Percentiles rank a stretch among this genome's conserved stretches.
Conservation (phyloP, 257 asterid species). For the Henckelia pumila region DNA sequence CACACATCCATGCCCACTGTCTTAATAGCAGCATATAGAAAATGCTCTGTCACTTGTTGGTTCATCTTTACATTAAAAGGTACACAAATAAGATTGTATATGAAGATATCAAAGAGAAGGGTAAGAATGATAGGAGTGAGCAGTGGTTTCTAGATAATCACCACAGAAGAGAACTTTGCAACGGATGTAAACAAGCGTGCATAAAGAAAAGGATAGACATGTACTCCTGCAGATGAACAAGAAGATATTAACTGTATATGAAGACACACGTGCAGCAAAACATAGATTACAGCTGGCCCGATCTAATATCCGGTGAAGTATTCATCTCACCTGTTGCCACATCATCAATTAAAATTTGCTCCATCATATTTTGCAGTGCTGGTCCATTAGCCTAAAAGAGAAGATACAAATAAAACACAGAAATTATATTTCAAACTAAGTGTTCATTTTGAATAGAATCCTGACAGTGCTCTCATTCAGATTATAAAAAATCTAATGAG, state of each 20-base stretch:
- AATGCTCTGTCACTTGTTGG: conserved; percentile 58
- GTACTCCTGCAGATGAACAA: conserved; percentile 49
- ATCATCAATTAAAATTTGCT: conserved; percentile 72
- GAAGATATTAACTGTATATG: conserved; percentile 23
- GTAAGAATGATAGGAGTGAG: conserved; percentile 16
- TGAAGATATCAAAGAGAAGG: conserved; percentile 11
- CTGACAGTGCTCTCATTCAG: conserved; percentile 3
- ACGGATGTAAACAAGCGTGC: conserved; percentile 87
- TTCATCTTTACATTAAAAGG: conserved; percentile 59
- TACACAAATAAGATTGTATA: conserved; percentile 25
- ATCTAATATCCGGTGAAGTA: background rate
- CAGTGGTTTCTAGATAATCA: conserved; percentile 35
- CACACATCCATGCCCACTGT: conserved; percentile 93
- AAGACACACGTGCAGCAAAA: conserved; percentile 16
- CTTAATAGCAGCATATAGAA: conserved; percentile 70
- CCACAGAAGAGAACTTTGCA: conserved; percentile 83
- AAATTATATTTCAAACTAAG: conserved; percentile 6
- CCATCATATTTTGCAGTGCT: conserved; percentile 54
- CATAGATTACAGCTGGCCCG: conserved; percentile 6
- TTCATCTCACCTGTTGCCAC: conserved; percentile 62
- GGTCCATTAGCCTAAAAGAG: conserved; percentile 59
- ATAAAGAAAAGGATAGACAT: conserved; percentile 80
- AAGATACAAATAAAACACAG: conserved; percentile 21
- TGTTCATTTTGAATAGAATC: conserved; percentile 13
- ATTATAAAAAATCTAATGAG: conserved; percentile 11